These are phyloP conservation scores for Macrophomina tecta DNA, from an alignment of 2,329 filamentous ascomycete genomes.

Conservation along the genomic window DNA sequence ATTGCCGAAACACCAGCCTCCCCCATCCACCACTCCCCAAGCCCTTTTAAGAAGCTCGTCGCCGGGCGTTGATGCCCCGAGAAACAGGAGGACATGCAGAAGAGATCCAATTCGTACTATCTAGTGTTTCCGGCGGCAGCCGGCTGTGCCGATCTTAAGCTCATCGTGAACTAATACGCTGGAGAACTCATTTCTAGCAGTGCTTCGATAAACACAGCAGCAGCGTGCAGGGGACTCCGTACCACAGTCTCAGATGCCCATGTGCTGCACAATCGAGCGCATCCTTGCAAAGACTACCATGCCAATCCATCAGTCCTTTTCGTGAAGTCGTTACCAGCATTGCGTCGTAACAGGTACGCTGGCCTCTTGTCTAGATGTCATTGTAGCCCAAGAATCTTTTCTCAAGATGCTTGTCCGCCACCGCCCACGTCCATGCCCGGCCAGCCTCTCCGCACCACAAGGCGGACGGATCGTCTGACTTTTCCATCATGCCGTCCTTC, in stretches of 20 bases:
- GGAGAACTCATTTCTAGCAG: conserved; percentile 20
- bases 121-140: conserved; percentile 8
- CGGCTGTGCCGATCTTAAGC: neutral
- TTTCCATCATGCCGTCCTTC: conserved; percentile 59
- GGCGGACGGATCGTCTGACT: conserved; percentile 56
- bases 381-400: conserved; percentile 58
- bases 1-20: conserved; percentile 10
- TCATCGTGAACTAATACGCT: neutral
- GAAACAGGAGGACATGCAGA: neutral
- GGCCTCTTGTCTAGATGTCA: conserved; percentile 46
- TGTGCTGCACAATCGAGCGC: conserved; percentile 14
- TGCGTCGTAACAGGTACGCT: conserved; percentile 13
- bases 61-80: neutral
- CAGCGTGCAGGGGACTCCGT: conserved; percentile 11
- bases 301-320: conserved; percentile 12
- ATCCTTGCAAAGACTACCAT: conserved; percentile 5
- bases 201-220: conserved; percentile 24
- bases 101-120: conserved; percentile 8
- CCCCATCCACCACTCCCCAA: neutral
- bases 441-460: conserved; percentile 59
- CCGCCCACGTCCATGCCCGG: conserved; percentile 56
- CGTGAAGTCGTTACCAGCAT: conserved; percentile 25
- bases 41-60: neutral
- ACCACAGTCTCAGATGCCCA: conserved; percentile 25
- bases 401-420: conserved; percentile 51